phyloP scores from a whole-genome alignment of 441 rosid genomes.

The Pelargonium citronellum region DNA sequence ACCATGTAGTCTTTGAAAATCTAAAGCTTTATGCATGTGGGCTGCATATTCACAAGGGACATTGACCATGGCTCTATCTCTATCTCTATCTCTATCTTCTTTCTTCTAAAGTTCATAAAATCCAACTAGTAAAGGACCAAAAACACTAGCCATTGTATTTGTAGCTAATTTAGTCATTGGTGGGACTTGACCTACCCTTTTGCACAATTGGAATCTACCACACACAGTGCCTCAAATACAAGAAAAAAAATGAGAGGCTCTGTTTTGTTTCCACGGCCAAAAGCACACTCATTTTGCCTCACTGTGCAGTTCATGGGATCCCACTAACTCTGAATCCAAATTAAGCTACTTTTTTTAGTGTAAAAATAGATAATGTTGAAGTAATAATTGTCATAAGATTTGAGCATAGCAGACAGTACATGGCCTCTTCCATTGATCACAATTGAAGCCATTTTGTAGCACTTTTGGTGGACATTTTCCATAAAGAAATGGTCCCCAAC shows the following conservation, averaged over 20 bases:
- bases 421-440: constrained; percentile 22
- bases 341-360: background rate
- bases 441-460: constrained; percentile 33
- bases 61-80: constrained; percentile 8
- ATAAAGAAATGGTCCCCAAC: constrained; percentile 35
- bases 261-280: no score
- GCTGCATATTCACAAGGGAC: constrained; percentile 16
- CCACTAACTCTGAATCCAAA: no score
- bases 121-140: constrained; percentile 1
- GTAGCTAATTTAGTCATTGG: background rate
- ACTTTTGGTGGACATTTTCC: constrained; percentile 38
- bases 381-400: background rate
- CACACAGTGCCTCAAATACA: no score
- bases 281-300: no score
- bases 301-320: no score
- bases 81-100: background rate
- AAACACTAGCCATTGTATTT: background rate
- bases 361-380: background rate
- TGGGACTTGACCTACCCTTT: constrained; percentile 2
- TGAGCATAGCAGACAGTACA: constrained; percentile 24
- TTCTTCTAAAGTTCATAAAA: background rate
- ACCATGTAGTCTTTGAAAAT: background rate
- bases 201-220: no score
- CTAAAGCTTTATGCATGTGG: constrained; percentile 14
- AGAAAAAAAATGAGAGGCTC: no score